A percentile compares a stretch with the other conserved stretches of the same genome.
Conservation (phyloP, 495 filamentous ascomycete species). For the Podospora pseudocomata region DNA sequence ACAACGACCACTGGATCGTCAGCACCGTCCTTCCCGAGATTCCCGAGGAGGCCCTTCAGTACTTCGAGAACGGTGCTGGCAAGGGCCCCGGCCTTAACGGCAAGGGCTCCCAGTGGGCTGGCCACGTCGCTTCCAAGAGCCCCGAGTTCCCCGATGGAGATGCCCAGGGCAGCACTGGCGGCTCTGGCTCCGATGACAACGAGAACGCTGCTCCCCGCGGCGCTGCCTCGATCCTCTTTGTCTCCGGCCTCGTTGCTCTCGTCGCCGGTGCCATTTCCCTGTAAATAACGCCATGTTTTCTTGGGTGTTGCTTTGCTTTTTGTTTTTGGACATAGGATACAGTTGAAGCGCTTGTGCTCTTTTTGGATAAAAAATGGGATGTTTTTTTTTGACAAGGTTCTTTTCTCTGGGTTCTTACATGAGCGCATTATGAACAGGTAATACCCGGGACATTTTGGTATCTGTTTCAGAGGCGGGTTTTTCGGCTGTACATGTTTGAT, state of each 20-base stretch:
- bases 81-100: slow-evolving; percentile 69
- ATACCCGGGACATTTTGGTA: not conserved
- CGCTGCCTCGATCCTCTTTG: slow-evolving; percentile 45
- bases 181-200: slow-evolving; percentile 33
- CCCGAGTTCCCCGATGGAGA: slow-evolving; percentile 34
- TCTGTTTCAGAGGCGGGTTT: not conserved
- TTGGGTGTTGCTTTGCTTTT: not conserved
- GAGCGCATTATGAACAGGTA: not conserved
- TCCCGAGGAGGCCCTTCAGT: slow-evolving; percentile 62
- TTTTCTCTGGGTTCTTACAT: not conserved
- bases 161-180: slow-evolving; percentile 57
- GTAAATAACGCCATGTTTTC: slow-evolving; percentile 31
- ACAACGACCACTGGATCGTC: slow-evolving; percentile 72
- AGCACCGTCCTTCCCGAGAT: slow-evolving; percentile 67
- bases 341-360: slow-evolving; percentile 2
- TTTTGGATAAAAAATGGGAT: slow-evolving; percentile 5
- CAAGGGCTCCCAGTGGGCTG: slow-evolving; percentile 64
- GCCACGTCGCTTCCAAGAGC: slow-evolving; percentile 39
- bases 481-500: not conserved
- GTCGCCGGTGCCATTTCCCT: slow-evolving; percentile 65
- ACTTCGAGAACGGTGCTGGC: slow-evolving; percentile 71
- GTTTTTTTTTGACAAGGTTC: not conserved
- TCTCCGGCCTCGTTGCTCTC: slow-evolving; percentile 52
- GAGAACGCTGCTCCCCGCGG: slow-evolving; percentile 37
- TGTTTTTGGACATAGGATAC: slow-evolving; percentile 2